Percentiles rank a stretch among this genome's conserved stretches.
These are phyloP conservation scores for Pichia gijzeniarum DNA, from an alignment of 805 yeast species.

Conservation along the genomic window DNA sequence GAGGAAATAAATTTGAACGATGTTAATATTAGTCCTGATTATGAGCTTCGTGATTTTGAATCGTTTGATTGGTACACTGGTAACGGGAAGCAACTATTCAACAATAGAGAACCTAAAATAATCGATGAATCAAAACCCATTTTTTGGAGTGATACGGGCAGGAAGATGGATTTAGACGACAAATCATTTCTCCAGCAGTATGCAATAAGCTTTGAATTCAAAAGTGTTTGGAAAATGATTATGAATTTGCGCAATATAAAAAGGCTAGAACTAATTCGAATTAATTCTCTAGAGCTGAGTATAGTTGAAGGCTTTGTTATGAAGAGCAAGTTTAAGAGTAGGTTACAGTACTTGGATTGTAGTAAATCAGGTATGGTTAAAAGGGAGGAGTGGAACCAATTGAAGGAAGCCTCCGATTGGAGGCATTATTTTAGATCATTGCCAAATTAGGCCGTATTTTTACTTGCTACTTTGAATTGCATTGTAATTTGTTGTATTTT, in stretches of 20 bases:
- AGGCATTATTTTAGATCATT: conserved; percentile 6
- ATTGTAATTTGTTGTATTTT: too few relatives aligned
- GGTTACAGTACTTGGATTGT: conserved; percentile 32
- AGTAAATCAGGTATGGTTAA: conserved; percentile 45
- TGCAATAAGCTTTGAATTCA: conserved; percentile 35
- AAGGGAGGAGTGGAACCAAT: conserved; percentile 39
- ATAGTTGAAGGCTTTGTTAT: conserved; percentile 16
- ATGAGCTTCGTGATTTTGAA: conserved; percentile 38
- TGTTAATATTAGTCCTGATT: conserved; percentile 62
- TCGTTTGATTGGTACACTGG: conserved; percentile 31
- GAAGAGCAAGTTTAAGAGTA: conserved; percentile 15
- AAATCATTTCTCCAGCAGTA: conserved; percentile 28
- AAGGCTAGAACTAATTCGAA: conserved; percentile 24
- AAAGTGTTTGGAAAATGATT: conserved; percentile 31
- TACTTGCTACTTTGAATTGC: too few relatives aligned
- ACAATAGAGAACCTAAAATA: conserved; percentile 8
- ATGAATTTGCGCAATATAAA: conserved; percentile 17
- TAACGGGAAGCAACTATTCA: conserved; percentile 17
- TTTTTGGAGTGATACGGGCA: conserved; percentile 28
- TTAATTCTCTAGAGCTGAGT: conserved; percentile 32
- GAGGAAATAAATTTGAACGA: conserved; percentile 50
- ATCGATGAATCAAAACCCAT: conserved; percentile 15
- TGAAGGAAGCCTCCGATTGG: conserved; percentile 23
- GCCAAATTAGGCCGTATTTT: not conserved
- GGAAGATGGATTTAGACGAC: conserved; percentile 28